Evolutionary conservation across 1,284 basidiomycete genomes (phyloP), one percentile per base, ranked within the genome.

Genomic region (Irpex sp.): DNA sequence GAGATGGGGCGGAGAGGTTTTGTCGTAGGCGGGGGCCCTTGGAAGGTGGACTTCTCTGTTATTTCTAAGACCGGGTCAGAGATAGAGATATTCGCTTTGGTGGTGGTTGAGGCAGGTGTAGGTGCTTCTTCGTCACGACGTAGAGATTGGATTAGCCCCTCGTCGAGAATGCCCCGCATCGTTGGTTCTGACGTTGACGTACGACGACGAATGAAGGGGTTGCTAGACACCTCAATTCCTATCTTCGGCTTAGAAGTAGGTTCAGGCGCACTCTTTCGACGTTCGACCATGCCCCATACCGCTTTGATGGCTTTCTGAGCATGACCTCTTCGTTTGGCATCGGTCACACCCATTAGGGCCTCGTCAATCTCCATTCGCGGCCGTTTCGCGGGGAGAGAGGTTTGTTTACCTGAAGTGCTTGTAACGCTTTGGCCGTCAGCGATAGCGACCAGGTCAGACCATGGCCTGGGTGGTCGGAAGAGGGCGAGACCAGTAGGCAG

Each of bases 381-480:
- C 9, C 60, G 60, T 40, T 61, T 61, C 2, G 9, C 8, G 9
- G 51, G 11, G 13, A 31, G 17, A 21, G 7, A 17, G 17, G 38
- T 21, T 48, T 2, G 31, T 17, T 26, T 51, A 40, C 34, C 31
- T 34, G 19, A 26, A 17, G 57, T 9, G 13, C 38, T 44, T 40
- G 44, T 3, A 9, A 5, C 11, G 5, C 19, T 21, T n/a, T n/a
- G 13, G 34, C 19, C 26, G 13, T 19, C 11, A 26, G 15, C 9
- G 11, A 48, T 21, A 15, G 36, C 9, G n/a, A 57, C 55, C 9
- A 74, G 65, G 5, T 57, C 52, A 37, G 64, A 68, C 80, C 80
- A 83, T 13, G 79, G 74, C 1, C 78, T 80, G 1, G 79, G 79
- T 1, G 70, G 63, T 5, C 83, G 81, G 67, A 76, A 82, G 19